These are phyloP conservation scores for Triticum monococcum DNA, from an alignment of 176 grass and related monocot species.

Conservation along the genomic window DNA sequence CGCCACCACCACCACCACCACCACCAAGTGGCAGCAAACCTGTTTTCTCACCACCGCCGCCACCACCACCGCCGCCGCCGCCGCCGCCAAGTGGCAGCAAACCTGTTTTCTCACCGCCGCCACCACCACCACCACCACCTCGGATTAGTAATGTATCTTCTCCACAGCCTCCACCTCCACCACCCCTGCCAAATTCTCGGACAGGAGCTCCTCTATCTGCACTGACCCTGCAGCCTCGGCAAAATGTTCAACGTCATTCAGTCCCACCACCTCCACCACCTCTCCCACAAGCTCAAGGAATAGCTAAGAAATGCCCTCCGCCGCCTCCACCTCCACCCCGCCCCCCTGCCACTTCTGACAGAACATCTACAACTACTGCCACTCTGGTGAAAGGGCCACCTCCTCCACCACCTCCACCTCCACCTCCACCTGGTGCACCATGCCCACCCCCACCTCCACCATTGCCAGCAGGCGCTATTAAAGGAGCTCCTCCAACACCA, in stretches of 20 bases:
- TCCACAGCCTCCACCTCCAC: constrained; percentile 20
- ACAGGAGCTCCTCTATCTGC: constrained; percentile 16
- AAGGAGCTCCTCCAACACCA: constrained; percentile 19
- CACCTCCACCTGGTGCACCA: constrained; percentile 10
- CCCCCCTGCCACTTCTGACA: constrained; percentile 27
- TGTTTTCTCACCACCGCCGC: not conserved
- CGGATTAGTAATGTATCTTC: not conserved
- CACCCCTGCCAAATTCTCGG: constrained; percentile 20
- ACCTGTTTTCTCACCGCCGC: not conserved
- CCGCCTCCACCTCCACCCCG: constrained; percentile 45
- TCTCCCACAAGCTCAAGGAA: constrained; percentile 16
- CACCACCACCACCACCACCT: constrained; percentile 11
- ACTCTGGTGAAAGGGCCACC: constrained; percentile 36
- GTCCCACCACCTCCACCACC: constrained; percentile 29
- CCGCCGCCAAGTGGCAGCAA: constrained; percentile 23
- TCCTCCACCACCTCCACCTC: constrained; percentile 37
- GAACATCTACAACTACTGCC: constrained; percentile 13
- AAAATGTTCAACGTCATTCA: constrained; percentile 26
- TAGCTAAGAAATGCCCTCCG: constrained; percentile 22
- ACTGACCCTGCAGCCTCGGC: constrained; percentile 15
- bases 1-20: not conserved
- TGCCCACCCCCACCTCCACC: constrained; percentile 16
- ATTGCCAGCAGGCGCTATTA: not conserved
- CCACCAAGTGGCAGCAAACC: constrained; percentile 28
- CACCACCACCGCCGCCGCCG: not conserved